These are phyloP conservation scores for Rhododendron kiyosumense DNA, from an alignment of 148 eudicot genomes.

Conservation along the genomic window DNA sequence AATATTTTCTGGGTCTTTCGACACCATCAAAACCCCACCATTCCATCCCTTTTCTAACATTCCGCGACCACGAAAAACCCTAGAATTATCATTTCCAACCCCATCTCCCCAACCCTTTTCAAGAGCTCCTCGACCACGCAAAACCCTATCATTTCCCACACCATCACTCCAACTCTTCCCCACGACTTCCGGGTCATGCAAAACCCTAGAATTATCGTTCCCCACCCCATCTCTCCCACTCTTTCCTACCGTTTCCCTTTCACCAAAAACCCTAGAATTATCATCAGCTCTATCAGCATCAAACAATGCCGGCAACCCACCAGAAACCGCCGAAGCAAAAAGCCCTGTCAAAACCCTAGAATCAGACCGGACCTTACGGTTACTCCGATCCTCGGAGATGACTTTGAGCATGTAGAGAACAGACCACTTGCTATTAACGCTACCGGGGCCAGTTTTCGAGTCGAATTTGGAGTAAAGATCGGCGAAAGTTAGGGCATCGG, in stretches of 20 bases:
- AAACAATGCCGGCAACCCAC: slow-evolving; percentile 59
- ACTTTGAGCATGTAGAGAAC: slow-evolving; percentile 83
- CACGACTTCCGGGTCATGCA: slow-evolving; percentile 7
- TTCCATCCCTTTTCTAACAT: slow-evolving; percentile 30
- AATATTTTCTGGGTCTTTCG: slow-evolving; percentile 71
- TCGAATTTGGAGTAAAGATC: slow-evolving; percentile 72
- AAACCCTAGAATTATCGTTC: slow-evolving; percentile 13
- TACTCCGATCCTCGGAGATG: slow-evolving; percentile 65
- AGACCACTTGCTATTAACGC: slow-evolving; percentile 80
- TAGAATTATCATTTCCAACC: slow-evolving; percentile 33
- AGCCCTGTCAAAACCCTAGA: slow-evolving; percentile 28
- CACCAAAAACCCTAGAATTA: slow-evolving; percentile 14
- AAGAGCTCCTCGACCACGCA: slow-evolving; percentile 6
- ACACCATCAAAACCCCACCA: slow-evolving; percentile 75
- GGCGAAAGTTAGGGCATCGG: slow-evolving; percentile 75
- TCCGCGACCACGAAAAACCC: slow-evolving; percentile 22
- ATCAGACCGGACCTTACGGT: slow-evolving; percentile 17
- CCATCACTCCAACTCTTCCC: slow-evolving; percentile 31
- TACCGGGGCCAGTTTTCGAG: slow-evolving; percentile 61
- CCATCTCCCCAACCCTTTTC: slow-evolving; percentile 34
- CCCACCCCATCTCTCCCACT: slow-evolving; percentile 57
- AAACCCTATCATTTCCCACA: slow-evolving; percentile 14
- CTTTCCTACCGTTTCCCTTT: slow-evolving; percentile 23
- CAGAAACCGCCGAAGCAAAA: slow-evolving; percentile 34
- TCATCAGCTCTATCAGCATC: slow-evolving; percentile 15